Percentiles rank a stretch among this genome's conserved stretches.
phyloP scores from a whole-genome alignment of 2,329 filamentous ascomycete genomes.

The Gaeumannomyces tritici region DNA sequence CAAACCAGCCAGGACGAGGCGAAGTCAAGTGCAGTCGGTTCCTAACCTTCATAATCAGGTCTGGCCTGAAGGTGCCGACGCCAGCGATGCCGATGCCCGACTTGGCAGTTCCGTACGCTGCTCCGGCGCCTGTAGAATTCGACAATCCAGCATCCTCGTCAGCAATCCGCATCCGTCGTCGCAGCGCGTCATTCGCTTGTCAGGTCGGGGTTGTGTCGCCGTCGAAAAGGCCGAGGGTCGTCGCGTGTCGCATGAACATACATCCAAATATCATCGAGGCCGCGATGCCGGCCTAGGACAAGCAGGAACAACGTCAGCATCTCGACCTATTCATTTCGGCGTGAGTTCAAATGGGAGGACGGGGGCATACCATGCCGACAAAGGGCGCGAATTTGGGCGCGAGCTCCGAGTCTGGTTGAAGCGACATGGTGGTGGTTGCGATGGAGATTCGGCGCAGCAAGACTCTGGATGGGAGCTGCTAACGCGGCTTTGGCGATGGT shows the following conservation, averaged over 20 bases:
- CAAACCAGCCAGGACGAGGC: background rate
- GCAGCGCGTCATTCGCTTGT: background rate
- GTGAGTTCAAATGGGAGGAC: background rate
- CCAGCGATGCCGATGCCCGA: constrained; percentile 82
- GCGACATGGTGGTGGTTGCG: background rate
- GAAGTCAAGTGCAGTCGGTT: background rate
- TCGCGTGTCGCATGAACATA: constrained; percentile 31
- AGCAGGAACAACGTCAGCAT: background rate
- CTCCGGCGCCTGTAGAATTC: constrained; percentile 46
- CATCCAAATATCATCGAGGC: constrained; percentile 79
- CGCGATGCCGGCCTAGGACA: constrained; percentile 60
- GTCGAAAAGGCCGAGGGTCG: constrained; percentile 13
- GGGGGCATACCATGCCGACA: constrained; percentile 67
- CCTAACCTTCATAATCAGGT: constrained; percentile 85
- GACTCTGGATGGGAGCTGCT: background rate
- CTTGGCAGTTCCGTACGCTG: constrained; percentile 81
- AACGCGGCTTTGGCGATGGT: background rate
- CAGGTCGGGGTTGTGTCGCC: background rate
- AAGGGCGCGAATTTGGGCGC: constrained; percentile 79
- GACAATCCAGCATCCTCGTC: background rate
- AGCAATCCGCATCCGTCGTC: background rate
- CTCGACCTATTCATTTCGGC: background rate
- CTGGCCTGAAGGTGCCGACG: constrained; percentile 74
- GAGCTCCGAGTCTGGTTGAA: constrained; percentile 40
- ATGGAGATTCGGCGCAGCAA: background rate